Evolutionary conservation across 225 moss, liverwort and hornwort species (phyloP).

Genomic region (Ulota crispa): DNA sequence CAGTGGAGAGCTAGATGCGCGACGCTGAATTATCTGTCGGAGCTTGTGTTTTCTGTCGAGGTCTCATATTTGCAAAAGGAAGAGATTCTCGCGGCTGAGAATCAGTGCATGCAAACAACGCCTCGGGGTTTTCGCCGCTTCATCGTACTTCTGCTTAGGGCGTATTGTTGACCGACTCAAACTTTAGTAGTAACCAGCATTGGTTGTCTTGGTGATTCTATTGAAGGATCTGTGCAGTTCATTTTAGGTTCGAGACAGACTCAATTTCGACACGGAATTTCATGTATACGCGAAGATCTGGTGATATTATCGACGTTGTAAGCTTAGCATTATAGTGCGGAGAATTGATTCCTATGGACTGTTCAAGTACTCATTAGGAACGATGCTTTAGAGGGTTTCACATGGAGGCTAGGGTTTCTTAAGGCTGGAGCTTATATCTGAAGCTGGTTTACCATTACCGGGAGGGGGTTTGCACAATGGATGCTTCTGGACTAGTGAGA

Average conservation of each 20-base stretch:
- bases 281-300: slow-evolving; percentile 39
- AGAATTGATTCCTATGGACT: slow-evolving; percentile 15
- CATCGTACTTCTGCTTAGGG: not conserved
- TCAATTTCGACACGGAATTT: not conserved
- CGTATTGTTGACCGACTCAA: not conserved
- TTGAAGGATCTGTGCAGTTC: slow-evolving; percentile 10
- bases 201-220: not conserved
- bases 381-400: slow-evolving; percentile 3
- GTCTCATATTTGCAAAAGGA: slow-evolving; percentile 4
- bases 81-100: slow-evolving; percentile 10
- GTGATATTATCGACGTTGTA: slow-evolving; percentile 1
- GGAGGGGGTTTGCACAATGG: slow-evolving; percentile 20
- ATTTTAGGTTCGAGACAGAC: not conserved
- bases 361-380: slow-evolving; percentile 4
- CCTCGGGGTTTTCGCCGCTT: slow-evolving; percentile 1
- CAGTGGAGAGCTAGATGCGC: not conserved
- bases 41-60: slow-evolving; percentile 22
- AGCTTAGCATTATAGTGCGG: slow-evolving; percentile 5
- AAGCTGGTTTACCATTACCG: slow-evolving; percentile 7
- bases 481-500: slow-evolving; percentile 30
- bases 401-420: slow-evolving; percentile 53
- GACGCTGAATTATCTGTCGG: slow-evolving; percentile 14
- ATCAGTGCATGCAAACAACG: not conserved
- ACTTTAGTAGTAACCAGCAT: not conserved
- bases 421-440: slow-evolving; percentile 3